Percentiles rank a stretch among this genome's conserved stretches.
Conservation (phyloP, 2,329 filamentous ascomycete species). For the Diaporthe capsici region DNA sequence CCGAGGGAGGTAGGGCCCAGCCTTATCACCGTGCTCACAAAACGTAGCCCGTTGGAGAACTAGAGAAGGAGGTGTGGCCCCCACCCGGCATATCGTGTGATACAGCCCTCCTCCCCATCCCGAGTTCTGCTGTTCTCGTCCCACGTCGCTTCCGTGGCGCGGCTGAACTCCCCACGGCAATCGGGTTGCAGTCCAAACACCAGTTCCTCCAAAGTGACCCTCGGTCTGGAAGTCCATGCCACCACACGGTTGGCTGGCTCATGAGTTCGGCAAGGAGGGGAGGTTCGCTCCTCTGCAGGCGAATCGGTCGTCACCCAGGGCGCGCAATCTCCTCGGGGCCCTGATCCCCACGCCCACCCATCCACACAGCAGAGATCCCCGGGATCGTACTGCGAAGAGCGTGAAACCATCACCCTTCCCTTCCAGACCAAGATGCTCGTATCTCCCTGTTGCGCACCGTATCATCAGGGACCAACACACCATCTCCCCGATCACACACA, state of each 20-base stretch:
- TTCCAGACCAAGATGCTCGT: background rate
- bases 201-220: conserved; percentile 9
- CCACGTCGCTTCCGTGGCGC: background rate
- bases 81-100: conserved; percentile 19
- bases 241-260: background rate
- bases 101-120: background rate
- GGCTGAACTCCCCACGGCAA: background rate
- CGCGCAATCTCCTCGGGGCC: no score
- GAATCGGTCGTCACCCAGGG: conserved; percentile 13
- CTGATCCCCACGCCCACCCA: background rate
- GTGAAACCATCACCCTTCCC: background rate
- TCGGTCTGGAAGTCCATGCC: no score
- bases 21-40: conserved; percentile 10
- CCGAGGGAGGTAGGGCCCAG: background rate
- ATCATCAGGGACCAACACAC: background rate
- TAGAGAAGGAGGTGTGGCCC: background rate
- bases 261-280: background rate
- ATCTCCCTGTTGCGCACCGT: background rate
- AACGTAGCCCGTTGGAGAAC: conserved; percentile 23
- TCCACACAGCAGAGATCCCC: background rate
- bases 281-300: background rate
- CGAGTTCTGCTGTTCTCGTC: background rate
- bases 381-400: background rate
- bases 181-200: conserved; percentile 14
- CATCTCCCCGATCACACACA: background rate